These are phyloP conservation scores for Neopestalotiopsis sp. DNA, from an alignment of 2,329 filamentous ascomycete species.

Conservation along the genomic window DNA sequence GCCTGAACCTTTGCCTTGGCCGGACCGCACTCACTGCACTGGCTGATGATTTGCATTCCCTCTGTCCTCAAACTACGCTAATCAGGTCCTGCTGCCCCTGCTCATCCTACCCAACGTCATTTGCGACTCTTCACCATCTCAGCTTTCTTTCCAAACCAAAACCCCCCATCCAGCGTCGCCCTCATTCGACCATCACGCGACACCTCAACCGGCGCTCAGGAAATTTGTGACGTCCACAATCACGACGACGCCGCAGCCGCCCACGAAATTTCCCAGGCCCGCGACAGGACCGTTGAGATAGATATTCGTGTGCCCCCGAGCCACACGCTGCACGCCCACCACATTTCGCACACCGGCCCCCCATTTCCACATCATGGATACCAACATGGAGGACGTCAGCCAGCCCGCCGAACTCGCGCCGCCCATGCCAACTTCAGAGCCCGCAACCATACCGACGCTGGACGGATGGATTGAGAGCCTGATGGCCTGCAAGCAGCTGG, in stretches of 20 bases:
- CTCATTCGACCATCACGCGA: constrained; percentile 8
- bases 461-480: constrained; percentile 99
- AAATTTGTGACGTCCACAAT: neutral
- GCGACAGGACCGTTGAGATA: neutral
- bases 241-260: neutral
- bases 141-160: constrained; percentile 1
- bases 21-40: no score
- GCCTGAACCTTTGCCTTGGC: neutral
- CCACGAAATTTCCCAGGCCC: neutral
- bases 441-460: constrained; percentile 87
- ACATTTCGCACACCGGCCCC: constrained; percentile 18
- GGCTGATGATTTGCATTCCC: neutral
- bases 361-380: constrained; percentile 71
- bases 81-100: constrained; percentile 16
- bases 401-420: constrained; percentile 77
- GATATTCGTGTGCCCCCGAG: neutral
- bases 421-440: constrained; percentile 71
- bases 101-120: constrained; percentile 18
- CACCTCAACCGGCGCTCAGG: neutral
- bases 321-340: constrained; percentile 2
- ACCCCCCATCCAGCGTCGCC: neutral
- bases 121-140: constrained; percentile 17
- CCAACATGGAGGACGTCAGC: constrained; percentile 98
- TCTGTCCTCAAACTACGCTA: constrained; percentile 16
- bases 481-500: constrained; percentile 98